Percentiles rank a stretch among this genome's conserved stretches.
Conservation (phyloP, 1,139 yeast species). For the Starmera stellimalicola region DNA sequence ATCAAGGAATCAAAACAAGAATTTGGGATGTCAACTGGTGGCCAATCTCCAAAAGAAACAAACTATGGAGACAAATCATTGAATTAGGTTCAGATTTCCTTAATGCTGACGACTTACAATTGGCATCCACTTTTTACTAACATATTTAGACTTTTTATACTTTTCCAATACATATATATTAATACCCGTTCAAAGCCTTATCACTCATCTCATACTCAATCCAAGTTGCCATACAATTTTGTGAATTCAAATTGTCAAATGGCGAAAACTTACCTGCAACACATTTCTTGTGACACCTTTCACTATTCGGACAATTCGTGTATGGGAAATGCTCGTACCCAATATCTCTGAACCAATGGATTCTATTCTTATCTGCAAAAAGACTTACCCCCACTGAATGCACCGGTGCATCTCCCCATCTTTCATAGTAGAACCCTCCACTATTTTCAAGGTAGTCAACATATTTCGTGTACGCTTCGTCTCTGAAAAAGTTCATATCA, state of each 20-base stretch:
- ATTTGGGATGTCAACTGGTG: slow-evolving; percentile 46
- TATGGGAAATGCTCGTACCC: slow-evolving; percentile 75
- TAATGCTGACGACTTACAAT: slow-evolving; percentile 37
- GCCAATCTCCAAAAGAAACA: slow-evolving; percentile 31
- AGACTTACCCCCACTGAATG: slow-evolving; percentile 68
- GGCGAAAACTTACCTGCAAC: slow-evolving; percentile 36
- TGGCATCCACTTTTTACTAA: slow-evolving; percentile 10
- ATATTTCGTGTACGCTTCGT: slow-evolving; percentile 57
- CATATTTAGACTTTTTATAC: neutral
- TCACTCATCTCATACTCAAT: slow-evolving; percentile 47
- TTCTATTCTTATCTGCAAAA: slow-evolving; percentile 57
- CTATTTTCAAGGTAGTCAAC: slow-evolving; percentile 51
- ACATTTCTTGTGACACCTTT: slow-evolving; percentile 31
- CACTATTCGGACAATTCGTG: slow-evolving; percentile 53
- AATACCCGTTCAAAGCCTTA: slow-evolving; percentile 16
- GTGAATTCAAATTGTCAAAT: slow-evolving; percentile 38
- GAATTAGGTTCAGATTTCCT: slow-evolving; percentile 32
- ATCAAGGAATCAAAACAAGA: slow-evolving; percentile 29
- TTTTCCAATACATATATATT: neutral
- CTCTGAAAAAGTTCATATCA: slow-evolving; percentile 68
- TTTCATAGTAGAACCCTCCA: slow-evolving; percentile 78
- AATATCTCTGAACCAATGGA: slow-evolving; percentile 86
- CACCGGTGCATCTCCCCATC: slow-evolving; percentile 94
- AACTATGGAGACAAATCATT: slow-evolving; percentile 31
- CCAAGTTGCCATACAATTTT: slow-evolving; percentile 74